Evolutionary conservation across 352 stramenopile genomes (phyloP), one percentile per base, ranked within the genome.

Genomic region (Pythium folliculosum): DNA sequence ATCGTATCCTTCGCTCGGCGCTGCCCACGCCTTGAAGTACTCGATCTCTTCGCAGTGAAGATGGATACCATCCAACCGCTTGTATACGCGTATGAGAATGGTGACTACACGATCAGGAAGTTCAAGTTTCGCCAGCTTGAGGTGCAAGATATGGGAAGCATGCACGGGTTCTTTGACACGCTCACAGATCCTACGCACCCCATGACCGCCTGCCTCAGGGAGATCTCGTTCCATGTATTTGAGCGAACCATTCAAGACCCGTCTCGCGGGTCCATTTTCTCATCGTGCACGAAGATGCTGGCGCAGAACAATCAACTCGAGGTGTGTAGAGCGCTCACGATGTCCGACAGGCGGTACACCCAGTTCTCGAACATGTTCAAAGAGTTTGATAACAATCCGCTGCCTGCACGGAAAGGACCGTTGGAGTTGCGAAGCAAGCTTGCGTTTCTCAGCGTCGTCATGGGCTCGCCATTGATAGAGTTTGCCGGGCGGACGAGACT

Each of bases 181-280:
- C 52, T 62, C 1, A 9, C 52, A 7, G 51, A 69, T 43, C 40
- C 45, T 22, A 35, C 10, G 6, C 38, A 57, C 13, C 27, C 52
- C 21, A 51, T 57, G 30, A 50, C 52, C 0, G 4, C 6, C 5
- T 21, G 48, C 19, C 19, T 69, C 19, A 16, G 23, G 0, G 51
- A 69, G 27, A 19, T 69, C 2, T 57, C 51, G 4, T 69, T 69
- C 22, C 62, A 69, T 44, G 48, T 69, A 7, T 55, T 69, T 19
- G 62, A 69, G 35, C 62, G 23, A 38, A 62, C 44, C 4, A 62
- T 62, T 23, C 27, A 63, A 25, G 53, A 69, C 32, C 14, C 38
- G 14, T 27, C 43, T 12, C 51, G 43, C 30, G 62, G 53, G 17
- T 62, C 62, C 3, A 62, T 69, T 30, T 35, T 69, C 22, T 51